Evolutionary conservation across 2,329 filamentous ascomycete species (phyloP).

Genomic region (Fusarium pseudograminearum): DNA sequence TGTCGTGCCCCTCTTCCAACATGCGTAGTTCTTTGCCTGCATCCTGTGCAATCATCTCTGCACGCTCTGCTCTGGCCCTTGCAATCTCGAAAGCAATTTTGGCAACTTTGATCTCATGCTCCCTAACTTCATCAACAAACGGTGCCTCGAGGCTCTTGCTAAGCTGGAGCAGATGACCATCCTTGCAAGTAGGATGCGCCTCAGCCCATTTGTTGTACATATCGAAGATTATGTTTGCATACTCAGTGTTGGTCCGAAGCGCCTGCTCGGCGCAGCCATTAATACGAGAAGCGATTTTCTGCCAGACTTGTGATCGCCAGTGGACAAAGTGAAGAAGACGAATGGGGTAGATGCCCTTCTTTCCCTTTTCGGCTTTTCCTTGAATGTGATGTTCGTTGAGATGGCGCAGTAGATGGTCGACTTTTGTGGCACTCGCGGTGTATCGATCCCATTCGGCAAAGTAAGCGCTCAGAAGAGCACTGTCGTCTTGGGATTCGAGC

Average conservation of each 20-base stretch:
- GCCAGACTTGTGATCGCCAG: background rate
- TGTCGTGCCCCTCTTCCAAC: too few species aligned
- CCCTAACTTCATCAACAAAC: background rate
- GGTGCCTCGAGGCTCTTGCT: background rate
- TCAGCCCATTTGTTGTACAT: background rate
- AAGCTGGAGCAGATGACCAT: background rate
- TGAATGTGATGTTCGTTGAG: background rate
- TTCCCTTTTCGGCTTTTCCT: background rate
- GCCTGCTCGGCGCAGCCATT: background rate
- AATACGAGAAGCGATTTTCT: background rate
- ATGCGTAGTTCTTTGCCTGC: too few species aligned
- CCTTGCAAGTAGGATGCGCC: accelerated
- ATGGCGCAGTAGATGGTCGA: background rate
- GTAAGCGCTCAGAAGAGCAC: background rate
- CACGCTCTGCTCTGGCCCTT: too few species aligned
- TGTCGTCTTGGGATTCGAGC: background rate
- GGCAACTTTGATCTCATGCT: background rate
- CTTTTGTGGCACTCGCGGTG: background rate
- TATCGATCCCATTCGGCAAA: background rate
- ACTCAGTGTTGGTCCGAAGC: background rate
- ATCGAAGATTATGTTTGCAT: accelerated
- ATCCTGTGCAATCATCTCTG: too few species aligned
- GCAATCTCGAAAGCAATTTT: too few species aligned
- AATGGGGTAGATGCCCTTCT: background rate
- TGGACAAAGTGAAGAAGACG: background rate